These are phyloP conservation scores for Salvia miltiorrhiza DNA, from an alignment of 257 asterid species.

Conservation along the genomic window DNA sequence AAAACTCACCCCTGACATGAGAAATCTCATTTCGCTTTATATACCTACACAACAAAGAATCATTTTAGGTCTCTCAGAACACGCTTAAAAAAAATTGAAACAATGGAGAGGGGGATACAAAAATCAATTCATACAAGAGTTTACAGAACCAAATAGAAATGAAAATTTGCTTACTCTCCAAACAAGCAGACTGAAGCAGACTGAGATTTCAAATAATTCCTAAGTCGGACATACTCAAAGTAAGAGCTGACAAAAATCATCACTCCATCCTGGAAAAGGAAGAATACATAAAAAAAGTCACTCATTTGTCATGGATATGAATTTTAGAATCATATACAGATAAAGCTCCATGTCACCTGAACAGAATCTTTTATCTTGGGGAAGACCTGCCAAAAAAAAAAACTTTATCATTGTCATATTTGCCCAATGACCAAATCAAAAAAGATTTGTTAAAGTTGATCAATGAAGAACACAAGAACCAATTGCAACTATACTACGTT, in stretches of 20 bases:
- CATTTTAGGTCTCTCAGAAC: not conserved
- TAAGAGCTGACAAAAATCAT: conserved; percentile 86
- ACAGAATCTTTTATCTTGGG: conserved; percentile 85
- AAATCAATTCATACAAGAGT: not conserved
- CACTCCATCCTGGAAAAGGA: conserved; percentile 61
- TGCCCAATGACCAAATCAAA: too few relatives aligned
- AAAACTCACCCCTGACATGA: conserved; percentile 83
- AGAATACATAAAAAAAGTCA: conserved; percentile 5
- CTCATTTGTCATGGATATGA: not conserved
- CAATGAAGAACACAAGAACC: too few relatives aligned
- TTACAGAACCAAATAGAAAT: not conserved
- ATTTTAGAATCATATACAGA: conserved; percentile 6
- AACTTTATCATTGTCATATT: conserved; percentile 10
- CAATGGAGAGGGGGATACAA: not conserved
- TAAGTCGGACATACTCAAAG: conserved; percentile 82
- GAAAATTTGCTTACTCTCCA: conserved; percentile 71
- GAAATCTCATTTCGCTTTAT: conserved; percentile 77
- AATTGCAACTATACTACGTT: too few relatives aligned
- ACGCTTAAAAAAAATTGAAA: not conserved
- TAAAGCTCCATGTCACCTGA: conserved; percentile 49
- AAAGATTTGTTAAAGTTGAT: too few relatives aligned
- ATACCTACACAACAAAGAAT: conserved; percentile 49
- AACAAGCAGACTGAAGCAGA: conserved; percentile 80
- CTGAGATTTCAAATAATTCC: conserved; percentile 80
- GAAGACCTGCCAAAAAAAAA: conserved; percentile 63